Conservation (phyloP, 1,284 basidiomycete genomes). For the Termitomyces sp. region DNA sequence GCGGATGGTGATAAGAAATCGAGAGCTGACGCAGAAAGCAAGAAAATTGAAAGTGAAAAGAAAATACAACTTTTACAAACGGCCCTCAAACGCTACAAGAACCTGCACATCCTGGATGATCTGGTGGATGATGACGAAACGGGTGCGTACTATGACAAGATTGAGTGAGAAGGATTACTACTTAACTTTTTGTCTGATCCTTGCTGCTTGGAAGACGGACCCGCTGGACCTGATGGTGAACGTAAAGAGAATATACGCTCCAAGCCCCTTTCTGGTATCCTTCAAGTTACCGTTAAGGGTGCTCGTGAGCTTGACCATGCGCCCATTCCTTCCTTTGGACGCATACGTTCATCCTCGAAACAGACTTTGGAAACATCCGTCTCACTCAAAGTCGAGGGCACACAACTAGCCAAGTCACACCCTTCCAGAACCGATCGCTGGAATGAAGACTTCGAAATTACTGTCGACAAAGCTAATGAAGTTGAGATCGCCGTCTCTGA, state of each 20-base stretch:
- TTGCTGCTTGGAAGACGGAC: constrained; percentile 20
- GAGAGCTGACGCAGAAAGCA: constrained; percentile 87
- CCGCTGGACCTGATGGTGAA: constrained; percentile 72
- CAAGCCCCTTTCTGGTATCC: constrained; percentile 92
- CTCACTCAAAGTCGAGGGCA: constrained; percentile 95
- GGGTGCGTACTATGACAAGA: constrained; percentile 30
- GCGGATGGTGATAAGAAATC: constrained; percentile 96
- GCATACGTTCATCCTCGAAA: constrained; percentile 74
- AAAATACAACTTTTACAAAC: constrained; percentile 93
- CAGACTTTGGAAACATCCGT: constrained; percentile 84
- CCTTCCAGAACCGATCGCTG: constrained; percentile 92
- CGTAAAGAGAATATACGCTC: constrained; percentile 87
- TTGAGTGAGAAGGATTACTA: not conserved
- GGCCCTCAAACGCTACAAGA: constrained; percentile 95
- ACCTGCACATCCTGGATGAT: constrained; percentile 89
- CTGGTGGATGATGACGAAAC: constrained; percentile 80
- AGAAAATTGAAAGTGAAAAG: constrained; percentile 90
- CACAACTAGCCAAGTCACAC: constrained; percentile 88
- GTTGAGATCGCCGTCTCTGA: constrained; percentile 97
- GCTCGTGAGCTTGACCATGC: constrained; percentile 96
- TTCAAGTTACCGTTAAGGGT: constrained; percentile 84
- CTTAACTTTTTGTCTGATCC: not conserved
- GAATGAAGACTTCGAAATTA: constrained; percentile 97
- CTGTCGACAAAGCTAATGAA: constrained; percentile 97
- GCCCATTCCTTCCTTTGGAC: constrained; percentile 53